Base-by-base conservation (phyloP, 1,284 basidiomycete species). In the Peniophora sp. region DNA sequence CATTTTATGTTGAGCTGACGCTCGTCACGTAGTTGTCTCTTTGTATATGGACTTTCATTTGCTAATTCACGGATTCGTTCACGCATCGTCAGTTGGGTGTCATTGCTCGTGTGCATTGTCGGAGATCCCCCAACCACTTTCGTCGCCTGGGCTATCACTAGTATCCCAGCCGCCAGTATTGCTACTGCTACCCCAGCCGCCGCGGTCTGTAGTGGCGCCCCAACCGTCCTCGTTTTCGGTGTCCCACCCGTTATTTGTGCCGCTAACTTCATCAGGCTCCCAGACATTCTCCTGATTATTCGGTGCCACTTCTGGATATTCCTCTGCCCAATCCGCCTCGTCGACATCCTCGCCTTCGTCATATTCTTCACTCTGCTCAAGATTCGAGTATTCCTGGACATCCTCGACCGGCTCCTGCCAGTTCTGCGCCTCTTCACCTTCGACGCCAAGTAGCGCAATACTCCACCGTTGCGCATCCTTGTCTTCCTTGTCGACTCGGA, bases 401-500 rank as follows among this genome's bases (percentile, higher is more conserved):
- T 25, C 49, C 8, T 17, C 43, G 16, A 50, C 20, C 14, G 45
- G 52, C 36, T 38, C 50, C 52, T 50, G 44, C n/a, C 48, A 41
- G 17, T 53, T 34, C n/a, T 52, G 43, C 3, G 38, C 35, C 35
- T 23, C 36, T 22, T 47, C 36, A 22, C 23, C 11, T 19, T 39
- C 20, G 16, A 41, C 49, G 19, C 55, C 55, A 0, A 49, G 47
- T 1, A 50, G 17, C 16, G 50, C 47, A 1, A 56, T 50, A 0
- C 2, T 43, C 51, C 48, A 50, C 14, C 56, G 52, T 1, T 54
- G 50, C 2, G 52, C 22, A 9, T 23, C 45, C 10, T 47, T 45
- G 2, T 48, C 52, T 1, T 47, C 41, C 48, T 38, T 55, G 5
- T 52, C 52, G n/a, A 67, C 34, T 0, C 48, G 25, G 24, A 67